Percentiles rank a stretch among this genome's conserved stretches.
Conservation (phyloP, 139 green algal species). For the Zygnema cylindricum region DNA sequence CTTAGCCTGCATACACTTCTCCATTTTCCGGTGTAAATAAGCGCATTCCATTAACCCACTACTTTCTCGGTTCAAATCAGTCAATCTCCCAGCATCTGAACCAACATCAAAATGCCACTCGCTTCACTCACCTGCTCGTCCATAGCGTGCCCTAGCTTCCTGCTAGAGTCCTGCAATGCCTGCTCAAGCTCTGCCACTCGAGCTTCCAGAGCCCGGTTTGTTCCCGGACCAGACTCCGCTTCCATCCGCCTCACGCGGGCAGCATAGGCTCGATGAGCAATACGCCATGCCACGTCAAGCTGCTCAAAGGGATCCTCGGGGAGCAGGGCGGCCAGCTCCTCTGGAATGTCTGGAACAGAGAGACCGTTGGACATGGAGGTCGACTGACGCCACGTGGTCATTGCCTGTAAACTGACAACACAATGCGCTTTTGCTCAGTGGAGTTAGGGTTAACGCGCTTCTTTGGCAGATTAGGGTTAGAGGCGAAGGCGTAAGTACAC, state of each 20-base stretch:
- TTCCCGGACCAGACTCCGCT: slow-evolving; percentile 14
- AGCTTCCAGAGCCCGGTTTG: slow-evolving; percentile 14
- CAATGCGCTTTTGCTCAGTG: no score
- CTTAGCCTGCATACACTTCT: slow-evolving; percentile 63
- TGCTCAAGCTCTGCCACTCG: slow-evolving; percentile 24
- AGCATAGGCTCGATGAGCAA: slow-evolving; percentile 26
- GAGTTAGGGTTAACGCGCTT: no score
- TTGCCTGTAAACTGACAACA: no score
- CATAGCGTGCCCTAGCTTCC: slow-evolving; percentile 66
- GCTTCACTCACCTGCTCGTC: slow-evolving; percentile 64
- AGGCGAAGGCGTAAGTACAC: no score
- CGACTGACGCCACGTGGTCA: no score
- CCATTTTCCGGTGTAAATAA: no score
- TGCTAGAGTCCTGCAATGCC: slow-evolving; percentile 34
- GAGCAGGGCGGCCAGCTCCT: slow-evolving; percentile 34
- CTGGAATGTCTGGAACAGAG: not conserved
- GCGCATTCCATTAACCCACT: not conserved
- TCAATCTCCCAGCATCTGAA: not conserved
- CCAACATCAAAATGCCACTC: no score
- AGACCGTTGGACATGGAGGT: no score
- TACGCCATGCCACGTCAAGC: slow-evolving; percentile 48
- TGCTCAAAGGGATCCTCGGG: slow-evolving; percentile 47
- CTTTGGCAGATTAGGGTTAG: no score
- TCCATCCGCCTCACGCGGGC: slow-evolving; percentile 24
- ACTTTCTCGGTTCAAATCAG: not conserved